A percentile compares a stretch with the other conserved stretches of the same genome.
These are phyloP conservation scores for Aspergillus neoniger DNA, from an alignment of 2,329 filamentous ascomycete species.

Conservation along the genomic window DNA sequence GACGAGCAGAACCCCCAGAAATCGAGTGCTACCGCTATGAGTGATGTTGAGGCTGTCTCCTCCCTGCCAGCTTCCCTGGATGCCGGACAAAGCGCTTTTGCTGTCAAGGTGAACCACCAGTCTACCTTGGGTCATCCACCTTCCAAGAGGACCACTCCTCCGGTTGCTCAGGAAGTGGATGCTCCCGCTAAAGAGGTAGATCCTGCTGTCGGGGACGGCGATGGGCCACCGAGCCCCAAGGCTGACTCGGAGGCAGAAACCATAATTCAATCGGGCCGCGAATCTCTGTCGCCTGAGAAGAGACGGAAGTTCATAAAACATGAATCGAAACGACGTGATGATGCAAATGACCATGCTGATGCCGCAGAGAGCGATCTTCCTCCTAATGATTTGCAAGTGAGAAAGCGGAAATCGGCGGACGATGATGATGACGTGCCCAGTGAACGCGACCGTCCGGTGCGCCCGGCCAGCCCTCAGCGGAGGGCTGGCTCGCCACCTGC, in stretches of 20 bases:
- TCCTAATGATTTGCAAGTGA: constrained; percentile 27
- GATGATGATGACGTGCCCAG: constrained; percentile 27
- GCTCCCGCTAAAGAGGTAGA: constrained; percentile 29
- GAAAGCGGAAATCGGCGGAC: constrained; percentile 34
- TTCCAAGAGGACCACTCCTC: constrained; percentile 24
- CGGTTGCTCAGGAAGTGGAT: constrained; percentile 24
- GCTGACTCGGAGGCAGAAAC: constrained; percentile 54
- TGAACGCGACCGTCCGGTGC: constrained; percentile 24
- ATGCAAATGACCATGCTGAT: constrained; percentile 24
- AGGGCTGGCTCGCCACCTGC: constrained; percentile 28
- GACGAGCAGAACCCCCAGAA: constrained; percentile 43
- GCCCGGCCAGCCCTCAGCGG: constrained; percentile 29
- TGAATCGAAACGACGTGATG: constrained; percentile 36
- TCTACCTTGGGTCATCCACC: constrained; percentile 27
- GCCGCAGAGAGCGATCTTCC: constrained; percentile 24
- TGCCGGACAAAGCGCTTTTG: constrained; percentile 35
- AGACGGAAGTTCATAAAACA: constrained; percentile 45
- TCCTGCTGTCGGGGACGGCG: constrained; percentile 31
- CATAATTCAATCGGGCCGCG: constrained; percentile 50
- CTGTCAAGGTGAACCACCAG: constrained; percentile 34
- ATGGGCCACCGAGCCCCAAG: constrained; percentile 42
- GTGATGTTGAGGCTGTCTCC: constrained; percentile 48
- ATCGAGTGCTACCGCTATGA: constrained; percentile 50
- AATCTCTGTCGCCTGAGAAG: constrained; percentile 50
- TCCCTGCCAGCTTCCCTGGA: constrained; percentile 41